Evolutionary conservation across 2,329 filamentous ascomycete genomes (phyloP).

Genomic region (Cordyceps pruinosa): DNA sequence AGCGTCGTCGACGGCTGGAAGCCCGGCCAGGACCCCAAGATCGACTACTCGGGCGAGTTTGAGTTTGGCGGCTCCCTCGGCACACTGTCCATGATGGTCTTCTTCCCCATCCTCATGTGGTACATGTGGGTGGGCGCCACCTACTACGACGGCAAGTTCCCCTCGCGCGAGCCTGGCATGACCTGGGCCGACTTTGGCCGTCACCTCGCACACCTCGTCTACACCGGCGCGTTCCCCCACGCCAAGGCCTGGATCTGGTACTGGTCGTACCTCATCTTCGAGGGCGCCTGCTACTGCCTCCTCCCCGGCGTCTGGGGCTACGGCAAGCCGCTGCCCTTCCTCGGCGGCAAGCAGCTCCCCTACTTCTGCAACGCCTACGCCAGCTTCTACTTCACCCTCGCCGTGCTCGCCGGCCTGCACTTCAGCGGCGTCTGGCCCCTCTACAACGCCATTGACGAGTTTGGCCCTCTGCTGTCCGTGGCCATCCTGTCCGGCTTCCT

Average conservation of each 20-base stretch:
- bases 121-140: slow-evolving; percentile 98
- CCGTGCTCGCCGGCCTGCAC: slow-evolving; percentile 64
- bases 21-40: slow-evolving; percentile 52
- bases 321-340: slow-evolving; percentile 80
- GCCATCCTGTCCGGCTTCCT: slow-evolving; percentile 86
- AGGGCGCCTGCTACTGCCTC: slow-evolving; percentile 74
- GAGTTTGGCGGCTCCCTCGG: slow-evolving; percentile 90
- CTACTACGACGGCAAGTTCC: slow-evolving; percentile 82
- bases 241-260: slow-evolving; percentile 85
- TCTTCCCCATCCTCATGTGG: slow-evolving; percentile 94
- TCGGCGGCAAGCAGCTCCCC: slow-evolving; percentile 74
- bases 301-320: slow-evolving; percentile 83
- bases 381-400: slow-evolving; percentile 83
- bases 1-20: slow-evolving; percentile 47
- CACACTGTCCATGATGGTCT: slow-evolving; percentile 76
- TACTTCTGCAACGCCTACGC: slow-evolving; percentile 92
- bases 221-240: slow-evolving; percentile 78
- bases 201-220: slow-evolving; percentile 66
- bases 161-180: slow-evolving; percentile 58
- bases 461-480: slow-evolving; percentile 86
- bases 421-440: slow-evolving; percentile 79
- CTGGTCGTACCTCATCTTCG: slow-evolving; percentile 85
- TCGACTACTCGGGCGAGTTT: slow-evolving; percentile 56
- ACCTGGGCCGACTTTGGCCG: slow-evolving; percentile 62
- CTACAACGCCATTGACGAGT: slow-evolving; percentile 90